phyloP scores from a whole-genome alignment of 2,329 filamentous ascomycete genomes.

The Talaromyces sp. region DNA sequence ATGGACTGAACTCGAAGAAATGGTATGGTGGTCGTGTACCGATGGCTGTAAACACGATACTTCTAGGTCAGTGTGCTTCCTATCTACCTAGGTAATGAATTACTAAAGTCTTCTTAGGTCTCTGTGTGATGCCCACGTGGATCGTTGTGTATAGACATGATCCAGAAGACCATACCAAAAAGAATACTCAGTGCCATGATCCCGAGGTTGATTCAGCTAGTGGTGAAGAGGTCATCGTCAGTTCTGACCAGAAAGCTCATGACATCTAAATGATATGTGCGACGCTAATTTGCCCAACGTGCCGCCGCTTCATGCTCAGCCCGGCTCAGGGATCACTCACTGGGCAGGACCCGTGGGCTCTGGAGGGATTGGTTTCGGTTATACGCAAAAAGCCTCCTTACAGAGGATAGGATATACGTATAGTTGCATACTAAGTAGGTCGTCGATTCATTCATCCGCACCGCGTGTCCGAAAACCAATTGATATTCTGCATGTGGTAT shows the following conservation, averaged over 20 bases:
- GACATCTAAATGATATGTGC: too few relatives aligned
- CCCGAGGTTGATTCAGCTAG: not conserved
- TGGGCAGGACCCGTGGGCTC: too few relatives aligned
- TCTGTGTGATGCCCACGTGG: slow-evolving; percentile 26
- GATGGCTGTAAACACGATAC: slow-evolving; percentile 37
- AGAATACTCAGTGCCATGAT: not conserved
- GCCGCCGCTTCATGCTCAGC: too few relatives aligned
- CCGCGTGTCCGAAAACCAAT: too few relatives aligned
- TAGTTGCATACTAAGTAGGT: too few relatives aligned
- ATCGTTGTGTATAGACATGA: slow-evolving; percentile 21
- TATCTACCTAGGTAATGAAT: not conserved
- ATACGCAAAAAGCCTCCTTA: too few relatives aligned
- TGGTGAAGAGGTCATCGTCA: not conserved
- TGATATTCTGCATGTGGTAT: too few relatives aligned
- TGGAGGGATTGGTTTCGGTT: too few relatives aligned
- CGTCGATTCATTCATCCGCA: too few relatives aligned
- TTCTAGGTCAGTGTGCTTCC: slow-evolving; percentile 23
- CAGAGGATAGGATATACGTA: too few relatives aligned
- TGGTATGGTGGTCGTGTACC: slow-evolving; percentile 42
- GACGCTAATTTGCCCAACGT: too few relatives aligned
- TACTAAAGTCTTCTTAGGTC: slow-evolving; percentile 13
- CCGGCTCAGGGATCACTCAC: too few relatives aligned
- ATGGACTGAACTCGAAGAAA: slow-evolving; percentile 39
- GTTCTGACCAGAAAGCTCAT: not conserved
- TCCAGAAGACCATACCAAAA: slow-evolving; percentile 20